Conservation (phyloP, 2,329 filamentous ascomycete species). For the Truncatella angustata region DNA sequence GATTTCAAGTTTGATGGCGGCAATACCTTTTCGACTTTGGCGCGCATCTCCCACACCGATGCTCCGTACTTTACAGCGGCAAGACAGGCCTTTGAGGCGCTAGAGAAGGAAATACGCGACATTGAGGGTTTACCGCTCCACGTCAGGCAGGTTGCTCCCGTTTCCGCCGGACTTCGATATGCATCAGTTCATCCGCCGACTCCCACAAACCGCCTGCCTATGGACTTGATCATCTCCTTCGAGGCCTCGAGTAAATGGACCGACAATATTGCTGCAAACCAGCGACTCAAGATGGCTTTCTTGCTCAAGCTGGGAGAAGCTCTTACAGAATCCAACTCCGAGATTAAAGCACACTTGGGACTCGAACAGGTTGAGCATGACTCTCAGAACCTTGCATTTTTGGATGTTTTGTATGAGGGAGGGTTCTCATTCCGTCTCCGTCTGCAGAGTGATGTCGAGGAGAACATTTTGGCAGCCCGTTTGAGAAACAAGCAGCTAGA, state of each 20-base stretch:
- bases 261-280: slow-evolving; percentile 85
- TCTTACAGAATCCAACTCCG: slow-evolving; percentile 59
- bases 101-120: slow-evolving; percentile 74
- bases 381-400: slow-evolving; percentile 73
- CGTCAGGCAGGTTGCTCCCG: slow-evolving; percentile 74
- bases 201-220: slow-evolving; percentile 48
- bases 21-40: slow-evolving; percentile 42
- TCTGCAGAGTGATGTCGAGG: slow-evolving; percentile 86
- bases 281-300: slow-evolving; percentile 91
- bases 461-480: slow-evolving; percentile 74
- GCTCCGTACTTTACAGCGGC: slow-evolving; percentile 64
- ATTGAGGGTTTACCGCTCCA: slow-evolving; percentile 86
- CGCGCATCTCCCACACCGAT: slow-evolving; percentile 47
- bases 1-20: slow-evolving; percentile 49
- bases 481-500: slow-evolving; percentile 71
- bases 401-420: slow-evolving; percentile 75
- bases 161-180: slow-evolving; percentile 72
- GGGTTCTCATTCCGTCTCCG: slow-evolving; percentile 79
- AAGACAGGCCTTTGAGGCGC: slow-evolving; percentile 65
- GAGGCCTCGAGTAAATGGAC: slow-evolving; percentile 94
- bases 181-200: slow-evolving; percentile 58
- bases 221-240: slow-evolving; percentile 84
- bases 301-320: slow-evolving; percentile 72
- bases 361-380: slow-evolving; percentile 72
- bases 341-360: slow-evolving; percentile 68